Base-by-base conservation (phyloP, 495 filamentous ascomycete species). In the Penicillium alfredii region DNA sequence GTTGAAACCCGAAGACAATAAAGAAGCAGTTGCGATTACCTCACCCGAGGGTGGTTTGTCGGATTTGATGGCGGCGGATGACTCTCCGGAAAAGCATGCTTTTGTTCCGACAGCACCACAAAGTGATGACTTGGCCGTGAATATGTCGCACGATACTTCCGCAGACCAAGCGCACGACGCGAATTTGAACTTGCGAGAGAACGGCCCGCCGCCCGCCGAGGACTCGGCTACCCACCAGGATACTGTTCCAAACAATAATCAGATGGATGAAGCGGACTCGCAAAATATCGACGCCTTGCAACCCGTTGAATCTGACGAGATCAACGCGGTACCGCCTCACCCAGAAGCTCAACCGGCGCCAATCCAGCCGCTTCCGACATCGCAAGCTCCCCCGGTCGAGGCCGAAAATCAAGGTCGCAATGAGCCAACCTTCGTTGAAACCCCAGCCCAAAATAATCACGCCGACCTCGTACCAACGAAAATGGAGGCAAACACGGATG, bases 1-100 rank as follows among this genome's bases (percentile, higher is more conserved):
- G 2, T 42, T 60, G 12, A 49, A 56, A 42, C 54, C 64, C 12
- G 60, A 66, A 9, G 43, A 45, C 29, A 23, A 47, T 21, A 32
- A 27, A 11, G 8, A 25, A 10, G 10, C 35, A 10, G 36, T 26
- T 30, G 33, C 46, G 30, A 41, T 48, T 11, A 30, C 29, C 22
- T 27, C 24, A 15, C 33, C 33, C 3, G 23, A 38, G 30, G 35
- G 28, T 30, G 33, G 19, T 7, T 30, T 42, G 19, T 30, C 46
- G 30, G 37, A 41, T 32, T 19, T 21, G 27, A 12, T 47, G 22
- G 35, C 45, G 29, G 31, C 36, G 22, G 39, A 44, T n/a, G 25
- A 37, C 26, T 41, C 44, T 27, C 42, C 36, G 25, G 41, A 43
- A 28, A n/a, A 25, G 23, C 23, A 25, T 4, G 5, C 23, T 25